These are phyloP conservation scores for Saccharomyces hybrid DNA, from an alignment of 1,139 yeast genomes.

Conservation along the genomic window DNA sequence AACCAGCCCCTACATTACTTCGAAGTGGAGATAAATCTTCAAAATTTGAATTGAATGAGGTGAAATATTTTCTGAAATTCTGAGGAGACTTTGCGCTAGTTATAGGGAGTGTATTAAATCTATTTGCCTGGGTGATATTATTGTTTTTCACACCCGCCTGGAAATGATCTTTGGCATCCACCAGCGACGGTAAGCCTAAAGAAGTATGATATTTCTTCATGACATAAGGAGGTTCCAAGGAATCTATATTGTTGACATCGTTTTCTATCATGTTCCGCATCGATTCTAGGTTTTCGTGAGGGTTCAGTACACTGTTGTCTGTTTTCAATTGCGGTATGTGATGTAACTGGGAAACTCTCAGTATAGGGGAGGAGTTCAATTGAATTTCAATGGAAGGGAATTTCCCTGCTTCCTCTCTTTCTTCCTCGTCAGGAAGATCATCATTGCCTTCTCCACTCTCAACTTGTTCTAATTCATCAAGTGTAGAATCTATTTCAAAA, in stretches of 20 bases:
- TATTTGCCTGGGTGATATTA: not conserved
- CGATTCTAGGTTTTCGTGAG: not conserved
- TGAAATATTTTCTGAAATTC: constrained; percentile 24
- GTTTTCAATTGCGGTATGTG: not conserved
- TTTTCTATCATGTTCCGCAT: not conserved
- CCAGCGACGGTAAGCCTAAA: constrained; percentile 13
- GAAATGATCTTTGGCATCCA: constrained; percentile 3
- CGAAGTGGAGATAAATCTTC: constrained; percentile 25
- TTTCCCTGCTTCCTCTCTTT: not conserved
- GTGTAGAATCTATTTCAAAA: constrained; percentile 4
- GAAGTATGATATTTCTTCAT: constrained; percentile 19
- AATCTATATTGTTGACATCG: not conserved
- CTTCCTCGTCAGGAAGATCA: not conserved
- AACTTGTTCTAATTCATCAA: not conserved
- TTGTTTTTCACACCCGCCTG: not conserved
- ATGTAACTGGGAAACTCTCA: not conserved
- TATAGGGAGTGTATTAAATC: constrained; percentile 1
- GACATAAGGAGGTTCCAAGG: constrained; percentile 12
- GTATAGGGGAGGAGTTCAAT: not conserved
- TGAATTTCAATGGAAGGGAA: not conserved
- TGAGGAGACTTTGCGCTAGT: constrained; percentile 15
- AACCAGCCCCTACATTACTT: constrained; percentile 5
- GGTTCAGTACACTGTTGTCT: not conserved
- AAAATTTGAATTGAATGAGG: constrained; percentile 31
- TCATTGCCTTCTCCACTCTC: not conserved